These are phyloP conservation scores for Microdochium bolleyi DNA, from an alignment of 2,329 filamentous ascomycete genomes.

Conservation along the genomic window DNA sequence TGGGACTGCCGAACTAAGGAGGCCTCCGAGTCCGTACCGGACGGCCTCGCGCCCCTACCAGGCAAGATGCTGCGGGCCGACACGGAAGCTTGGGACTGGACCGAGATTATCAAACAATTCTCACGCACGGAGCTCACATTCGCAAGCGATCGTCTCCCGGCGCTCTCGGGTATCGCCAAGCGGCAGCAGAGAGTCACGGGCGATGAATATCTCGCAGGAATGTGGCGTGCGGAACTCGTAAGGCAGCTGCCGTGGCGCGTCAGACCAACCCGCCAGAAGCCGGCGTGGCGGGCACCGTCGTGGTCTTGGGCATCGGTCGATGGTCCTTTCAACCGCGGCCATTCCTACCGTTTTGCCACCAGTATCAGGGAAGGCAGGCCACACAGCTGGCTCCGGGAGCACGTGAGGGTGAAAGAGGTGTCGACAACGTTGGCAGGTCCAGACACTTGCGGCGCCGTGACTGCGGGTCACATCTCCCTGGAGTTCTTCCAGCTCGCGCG, in stretches of 20 bases:
- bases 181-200: not conserved
- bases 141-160: slow-evolving; percentile 3
- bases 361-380: not conserved
- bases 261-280: not conserved
- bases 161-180: slow-evolving; percentile 5
- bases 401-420: no score
- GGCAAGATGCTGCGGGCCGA: no score
- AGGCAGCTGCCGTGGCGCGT: slow-evolving; percentile 4
- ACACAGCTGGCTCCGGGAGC: no score
- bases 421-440: no score
- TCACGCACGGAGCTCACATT: slow-evolving; percentile 1
- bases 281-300: slow-evolving; percentile 3
- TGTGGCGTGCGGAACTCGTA: slow-evolving; percentile 3
- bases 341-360: no score
- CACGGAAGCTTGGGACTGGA: slow-evolving; percentile 1
- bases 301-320: slow-evolving; percentile 8
- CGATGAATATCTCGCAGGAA: slow-evolving; percentile 4
- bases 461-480: no score
- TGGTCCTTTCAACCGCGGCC: not conserved
- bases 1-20: slow-evolving; percentile 2
- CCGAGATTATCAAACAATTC: slow-evolving; percentile 4
- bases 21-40: not conserved
- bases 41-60: not conserved
- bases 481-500: no score
- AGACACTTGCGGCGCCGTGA: no score